Evolutionary conservation across 2,329 filamentous ascomycete genomes (phyloP).

Genomic region (Aspergillus eucalypticola): DNA sequence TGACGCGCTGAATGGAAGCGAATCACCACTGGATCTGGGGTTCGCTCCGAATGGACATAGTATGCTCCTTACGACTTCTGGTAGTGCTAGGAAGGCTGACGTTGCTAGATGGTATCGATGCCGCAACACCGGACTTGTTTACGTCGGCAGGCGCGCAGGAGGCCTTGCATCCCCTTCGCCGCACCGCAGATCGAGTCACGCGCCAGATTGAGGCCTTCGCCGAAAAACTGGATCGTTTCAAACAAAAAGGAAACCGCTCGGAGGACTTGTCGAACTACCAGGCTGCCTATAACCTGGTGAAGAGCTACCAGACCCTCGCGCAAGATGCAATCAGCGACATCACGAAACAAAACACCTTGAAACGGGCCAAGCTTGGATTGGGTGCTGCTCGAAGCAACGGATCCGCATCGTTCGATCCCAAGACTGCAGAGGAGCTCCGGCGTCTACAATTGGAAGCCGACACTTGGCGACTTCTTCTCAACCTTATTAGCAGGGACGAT

Average conservation of each 20-base stretch:
- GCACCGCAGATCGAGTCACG: constrained; percentile 68
- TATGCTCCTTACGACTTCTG: constrained; percentile 6
- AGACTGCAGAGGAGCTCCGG: constrained; percentile 42
- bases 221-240: constrained; percentile 75
- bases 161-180: constrained; percentile 61
- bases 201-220: constrained; percentile 87
- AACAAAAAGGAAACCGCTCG: constrained; percentile 51
- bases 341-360: constrained; percentile 40
- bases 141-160: constrained; percentile 52
- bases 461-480: constrained; percentile 82
- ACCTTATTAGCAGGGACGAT: constrained; percentile 72
- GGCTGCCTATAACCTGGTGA: constrained; percentile 68
- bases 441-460: constrained; percentile 80
- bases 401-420: constrained; percentile 22
- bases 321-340: constrained; percentile 52
- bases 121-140: constrained; percentile 36
- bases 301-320: constrained; percentile 62
- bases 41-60: constrained; percentile 20
- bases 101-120: constrained; percentile 20
- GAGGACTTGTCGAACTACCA: constrained; percentile 58
- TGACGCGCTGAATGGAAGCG: constrained; percentile 29
- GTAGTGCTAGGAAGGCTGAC: constrained; percentile 15
- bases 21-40: constrained; percentile 24
- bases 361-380: constrained; percentile 39
- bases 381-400: constrained; percentile 25